phyloP scores from a whole-genome alignment of 352 stramenopile species.

The Pythium dissotocum region DNA sequence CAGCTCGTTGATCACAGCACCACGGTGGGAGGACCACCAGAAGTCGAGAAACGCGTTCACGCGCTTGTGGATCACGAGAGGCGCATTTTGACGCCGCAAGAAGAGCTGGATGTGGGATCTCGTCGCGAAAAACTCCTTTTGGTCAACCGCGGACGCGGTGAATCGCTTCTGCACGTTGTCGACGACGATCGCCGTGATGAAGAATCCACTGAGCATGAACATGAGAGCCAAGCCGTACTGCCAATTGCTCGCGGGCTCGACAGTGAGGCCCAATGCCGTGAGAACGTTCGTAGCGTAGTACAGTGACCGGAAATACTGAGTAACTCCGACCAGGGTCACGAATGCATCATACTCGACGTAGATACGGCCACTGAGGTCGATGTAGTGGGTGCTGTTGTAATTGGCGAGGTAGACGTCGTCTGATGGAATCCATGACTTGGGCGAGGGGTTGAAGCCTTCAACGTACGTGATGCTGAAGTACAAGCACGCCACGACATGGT shows the following conservation, averaged over 20 bases:
- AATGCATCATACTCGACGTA: conserved; percentile 28
- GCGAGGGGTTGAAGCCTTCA: conserved; percentile 49
- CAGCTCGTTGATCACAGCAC: conserved; percentile 57
- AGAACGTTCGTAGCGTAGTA: conserved; percentile 69
- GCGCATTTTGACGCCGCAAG: conserved; percentile 59
- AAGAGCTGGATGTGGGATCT: conserved; percentile 68
- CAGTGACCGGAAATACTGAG: conserved; percentile 63
- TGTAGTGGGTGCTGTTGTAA: conserved; percentile 41
- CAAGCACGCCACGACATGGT: conserved; percentile 59
- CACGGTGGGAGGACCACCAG: conserved; percentile 74
- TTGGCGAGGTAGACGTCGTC: conserved; percentile 42
- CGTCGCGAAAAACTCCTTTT: conserved; percentile 71
- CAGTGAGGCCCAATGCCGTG: conserved; percentile 40
- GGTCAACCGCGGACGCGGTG: conserved; percentile 67
- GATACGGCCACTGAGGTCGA: conserved; percentile 24
- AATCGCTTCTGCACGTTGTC: conserved; percentile 81
- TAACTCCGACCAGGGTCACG: conserved; percentile 33
- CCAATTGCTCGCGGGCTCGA: conserved; percentile 51
- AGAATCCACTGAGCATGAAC: conserved; percentile 76
- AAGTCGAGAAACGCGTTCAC: conserved; percentile 74
- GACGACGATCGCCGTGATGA: conserved; percentile 70
- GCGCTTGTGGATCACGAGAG: conserved; percentile 55
- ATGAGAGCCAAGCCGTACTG: conserved; percentile 54
- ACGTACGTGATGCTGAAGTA: conserved; percentile 62
- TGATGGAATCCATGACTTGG: conserved; percentile 51